Evolutionary conservation across 2,329 filamentous ascomycete genomes (phyloP), one percentile per base, ranked within the genome.

Genomic region (Neofusicoccum cordaticola): DNA sequence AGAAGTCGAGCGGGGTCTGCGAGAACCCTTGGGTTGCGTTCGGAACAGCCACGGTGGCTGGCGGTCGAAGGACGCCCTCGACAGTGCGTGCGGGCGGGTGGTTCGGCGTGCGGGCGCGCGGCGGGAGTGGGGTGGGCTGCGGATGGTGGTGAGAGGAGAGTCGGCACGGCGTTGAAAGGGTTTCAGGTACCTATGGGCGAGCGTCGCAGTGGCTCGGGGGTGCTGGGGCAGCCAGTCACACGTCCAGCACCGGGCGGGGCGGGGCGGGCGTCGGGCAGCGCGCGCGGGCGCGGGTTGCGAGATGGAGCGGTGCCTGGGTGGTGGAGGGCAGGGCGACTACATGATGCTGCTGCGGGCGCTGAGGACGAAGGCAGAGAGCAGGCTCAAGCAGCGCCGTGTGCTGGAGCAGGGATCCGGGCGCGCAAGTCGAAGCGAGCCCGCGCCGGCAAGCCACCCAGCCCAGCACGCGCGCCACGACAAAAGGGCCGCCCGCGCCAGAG

Each of bases 21-120:
- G 64, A 31, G 52, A 70, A 68, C 64, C 68, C 69, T 19, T 62
- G 31, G 51, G 68, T 61, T 22, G 73, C 69, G 42, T 67, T 69
- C 34, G 72, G 70, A 47, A 71, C 67, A 68, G 75, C 75, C 75
- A 76, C 69, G 67, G 66, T 74, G 69, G 65, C 39, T 64, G 62
- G 15, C 3, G 35, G 42, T 62, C 60, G 50, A 41, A 41, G 51
- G 22, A 53, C 8, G 51, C 51, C 51, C 17, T 19, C 37, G 50
- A 61, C 64, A 39, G 22, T 56, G n/a, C 39, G n/a, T 56, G 11
- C 13, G 13, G 9, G 3, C 5, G 4, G 22, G 37, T 15, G 37
- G 15, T n/a, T 12, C 15, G 15, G 35, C 6, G 34, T 3, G 11
- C 6, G 19, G 34, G 15, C 27, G 1, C 27, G 11, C 19, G 4